Conservation (phyloP, 768 basidiomycete genomes). For the Suillus occidentalis region DNA sequence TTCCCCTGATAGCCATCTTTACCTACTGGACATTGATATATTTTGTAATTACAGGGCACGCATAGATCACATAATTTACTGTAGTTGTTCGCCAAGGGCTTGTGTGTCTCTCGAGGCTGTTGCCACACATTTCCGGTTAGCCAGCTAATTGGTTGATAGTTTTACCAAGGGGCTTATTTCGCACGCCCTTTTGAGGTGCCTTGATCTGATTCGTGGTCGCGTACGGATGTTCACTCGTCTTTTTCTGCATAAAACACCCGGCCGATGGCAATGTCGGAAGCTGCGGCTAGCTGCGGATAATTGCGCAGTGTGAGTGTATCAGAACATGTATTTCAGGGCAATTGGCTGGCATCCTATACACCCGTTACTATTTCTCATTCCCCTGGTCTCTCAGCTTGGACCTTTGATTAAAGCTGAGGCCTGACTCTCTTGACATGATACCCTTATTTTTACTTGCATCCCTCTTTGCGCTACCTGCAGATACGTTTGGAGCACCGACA, state of each 20-base stretch:
- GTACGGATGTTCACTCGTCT: not conserved
- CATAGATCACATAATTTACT: not conserved
- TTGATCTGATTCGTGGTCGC: not conserved
- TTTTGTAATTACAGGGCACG: not conserved
- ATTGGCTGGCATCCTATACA: not conserved
- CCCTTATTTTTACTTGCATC: constrained; percentile 14
- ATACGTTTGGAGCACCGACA: constrained; percentile 17
- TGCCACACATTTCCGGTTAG: not conserved
- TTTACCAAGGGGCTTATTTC: no score
- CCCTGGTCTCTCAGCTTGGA: not conserved
- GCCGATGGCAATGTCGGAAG: not conserved
- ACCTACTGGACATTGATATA: no score
- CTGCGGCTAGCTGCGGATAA: not conserved
- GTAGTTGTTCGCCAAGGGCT: not conserved
- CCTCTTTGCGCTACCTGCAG: constrained; percentile 14
- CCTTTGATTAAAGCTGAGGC: not conserved
- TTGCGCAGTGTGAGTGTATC: not conserved
- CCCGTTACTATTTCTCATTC: not conserved
- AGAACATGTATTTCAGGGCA: not conserved
- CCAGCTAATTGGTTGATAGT: not conserved
- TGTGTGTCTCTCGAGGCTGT: not conserved
- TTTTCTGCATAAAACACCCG: not conserved
- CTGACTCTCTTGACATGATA: constrained; percentile 15
- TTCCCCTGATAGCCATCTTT: not conserved
- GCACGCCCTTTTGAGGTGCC: not conserved